Evolutionary conservation across 441 rosid species (phyloP), one percentile per base, ranked within the genome.

Genomic region (Raphanus hybrid): DNA sequence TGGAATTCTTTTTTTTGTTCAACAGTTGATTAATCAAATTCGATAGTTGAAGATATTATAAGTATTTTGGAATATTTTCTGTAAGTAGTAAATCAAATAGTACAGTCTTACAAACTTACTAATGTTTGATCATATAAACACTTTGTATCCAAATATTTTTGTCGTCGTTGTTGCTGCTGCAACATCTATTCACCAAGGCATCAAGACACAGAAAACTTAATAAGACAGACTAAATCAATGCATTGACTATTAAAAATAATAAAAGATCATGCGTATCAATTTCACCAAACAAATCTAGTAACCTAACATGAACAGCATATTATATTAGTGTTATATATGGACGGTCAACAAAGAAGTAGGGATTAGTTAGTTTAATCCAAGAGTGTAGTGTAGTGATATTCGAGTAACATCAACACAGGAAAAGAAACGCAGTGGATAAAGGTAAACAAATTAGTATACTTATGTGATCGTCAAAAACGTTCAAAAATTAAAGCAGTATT

Each of bases 201-300:
- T 23, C 15, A 11, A 60, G 15, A 27, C 8, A 26, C 0, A 11
- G 9, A 27, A 60, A 2, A 2, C 16, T 60, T 8, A 5, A 60
- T 27, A 26, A 27, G 9, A 60, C 64, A 27, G 15, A 60, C 9
- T 55, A 27, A 60, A 27, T 2, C 35, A 26, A 26, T 10, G 11
- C 35, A 23, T 59, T 11, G 14, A 26, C 26, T 26, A 9, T 26
- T 5, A 59, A 8, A 15, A 6, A 3, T 12, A 16, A 8, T 1
- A 18, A 55, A 27, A 12, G 8, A 60, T 12, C 37, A 27, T 60
- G 16, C 64, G 37, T 27, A 60, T 60, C 64, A 60, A 60, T 60
- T 60, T 66, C 76, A 77, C 81, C 81, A 71, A 77, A 66, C 73
- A 73, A 78, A 78, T 77, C 81, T 77, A 71, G 27, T 32, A 65